These are phyloP conservation scores for Novymonas esmeraldas DNA, from an alignment of 208 protist genomes.

Conservation along the genomic window DNA sequence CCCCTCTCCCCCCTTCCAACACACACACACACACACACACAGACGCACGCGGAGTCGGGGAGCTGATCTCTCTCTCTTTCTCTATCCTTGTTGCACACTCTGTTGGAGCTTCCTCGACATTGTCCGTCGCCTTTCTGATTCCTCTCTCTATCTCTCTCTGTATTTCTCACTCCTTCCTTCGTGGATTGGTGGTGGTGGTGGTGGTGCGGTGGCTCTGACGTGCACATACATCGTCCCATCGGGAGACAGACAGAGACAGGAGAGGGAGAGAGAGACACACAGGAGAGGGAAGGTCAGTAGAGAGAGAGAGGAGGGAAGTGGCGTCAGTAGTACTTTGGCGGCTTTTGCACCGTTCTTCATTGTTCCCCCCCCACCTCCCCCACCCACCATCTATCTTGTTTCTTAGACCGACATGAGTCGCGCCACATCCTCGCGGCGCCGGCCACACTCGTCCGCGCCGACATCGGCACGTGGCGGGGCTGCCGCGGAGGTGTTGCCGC, in stretches of 20 bases:
- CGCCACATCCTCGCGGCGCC: background rate
- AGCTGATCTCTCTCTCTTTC: background rate
- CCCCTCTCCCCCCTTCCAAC: background rate
- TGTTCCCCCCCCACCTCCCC: background rate
- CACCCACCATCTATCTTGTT: background rate
- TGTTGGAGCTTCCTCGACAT: background rate
- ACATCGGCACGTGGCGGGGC: background rate
- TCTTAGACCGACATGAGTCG: slow-evolving; percentile 1
- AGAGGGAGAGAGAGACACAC: too few species aligned
- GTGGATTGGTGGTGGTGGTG: too few species aligned
- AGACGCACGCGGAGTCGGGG: background rate
- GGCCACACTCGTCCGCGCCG: slow-evolving; percentile 4
- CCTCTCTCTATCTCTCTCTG: too few species aligned
- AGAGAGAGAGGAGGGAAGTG: too few species aligned
- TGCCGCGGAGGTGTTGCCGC: background rate
- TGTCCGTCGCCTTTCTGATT: background rate
- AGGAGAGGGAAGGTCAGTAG: too few species aligned
- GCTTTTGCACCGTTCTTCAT: background rate
- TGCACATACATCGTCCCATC: too few species aligned
- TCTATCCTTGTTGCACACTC: background rate
- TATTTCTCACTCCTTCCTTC: too few species aligned
- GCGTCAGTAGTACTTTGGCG: too few species aligned
- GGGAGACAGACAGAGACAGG: too few species aligned
- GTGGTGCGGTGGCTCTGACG: too few species aligned
- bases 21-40: background rate